Evolutionary conservation across 305 asterid species (phyloP).

Genomic region (Fraxinus nigra): DNA sequence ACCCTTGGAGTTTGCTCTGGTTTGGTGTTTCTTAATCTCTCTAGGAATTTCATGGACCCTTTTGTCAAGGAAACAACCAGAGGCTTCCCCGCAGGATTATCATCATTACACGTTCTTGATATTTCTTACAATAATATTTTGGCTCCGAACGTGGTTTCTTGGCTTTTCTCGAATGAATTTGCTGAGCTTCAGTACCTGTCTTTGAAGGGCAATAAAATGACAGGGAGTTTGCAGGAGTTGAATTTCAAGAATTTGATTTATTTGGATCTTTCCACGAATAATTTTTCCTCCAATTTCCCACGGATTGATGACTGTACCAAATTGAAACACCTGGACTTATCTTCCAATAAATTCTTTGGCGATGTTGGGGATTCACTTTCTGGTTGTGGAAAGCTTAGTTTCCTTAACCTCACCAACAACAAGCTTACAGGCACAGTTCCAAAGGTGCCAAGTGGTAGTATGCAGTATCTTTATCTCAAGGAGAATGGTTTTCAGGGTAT

Average conservation of each 20-base stretch:
- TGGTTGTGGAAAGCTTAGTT: constrained; percentile 50
- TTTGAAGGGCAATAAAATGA: constrained; percentile 57
- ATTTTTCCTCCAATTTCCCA: neutral
- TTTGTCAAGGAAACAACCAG: constrained; percentile 16
- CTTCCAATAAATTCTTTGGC: constrained; percentile 69
- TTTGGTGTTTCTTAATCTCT: constrained; percentile 53
- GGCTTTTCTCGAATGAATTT: constrained; percentile 55
- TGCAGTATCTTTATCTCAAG: constrained; percentile 58
- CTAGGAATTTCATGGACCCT: constrained; percentile 58
- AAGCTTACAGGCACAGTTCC: constrained; percentile 60
- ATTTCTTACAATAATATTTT: constrained; percentile 76
- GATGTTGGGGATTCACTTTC: constrained; percentile 52
- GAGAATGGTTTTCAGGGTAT: constrained; percentile 56
- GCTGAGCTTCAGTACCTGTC: constrained; percentile 52
- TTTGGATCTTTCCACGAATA: constrained; percentile 3
- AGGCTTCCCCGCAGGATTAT: constrained; percentile 22
- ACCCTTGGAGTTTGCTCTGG: constrained; percentile 53
- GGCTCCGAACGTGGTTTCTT: constrained; percentile 47
- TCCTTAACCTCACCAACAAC: constrained; percentile 72
- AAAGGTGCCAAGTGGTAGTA: constrained; percentile 38
- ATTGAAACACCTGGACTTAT: constrained; percentile 66
- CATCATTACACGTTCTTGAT: constrained; percentile 54
- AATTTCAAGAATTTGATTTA: constrained; percentile 43
- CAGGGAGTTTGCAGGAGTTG: constrained; percentile 43
- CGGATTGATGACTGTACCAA: constrained; percentile 41